Conservation (phyloP, 2,329 filamentous ascomycete species). For the Cladosporium sp. region DNA sequence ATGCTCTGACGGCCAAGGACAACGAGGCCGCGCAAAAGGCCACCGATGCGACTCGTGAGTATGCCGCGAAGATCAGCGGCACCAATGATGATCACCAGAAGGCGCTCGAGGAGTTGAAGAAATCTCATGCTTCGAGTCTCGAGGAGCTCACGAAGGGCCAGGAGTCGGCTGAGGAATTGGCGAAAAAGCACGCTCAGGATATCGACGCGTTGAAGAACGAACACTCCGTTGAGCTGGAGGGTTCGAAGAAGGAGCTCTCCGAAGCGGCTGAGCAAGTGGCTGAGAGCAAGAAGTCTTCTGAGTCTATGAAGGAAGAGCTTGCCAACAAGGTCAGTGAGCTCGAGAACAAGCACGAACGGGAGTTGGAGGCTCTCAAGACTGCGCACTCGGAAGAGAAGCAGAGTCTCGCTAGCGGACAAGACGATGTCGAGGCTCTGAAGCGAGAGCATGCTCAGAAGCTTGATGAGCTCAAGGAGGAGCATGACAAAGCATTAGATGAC, state of each 20-base stretch:
- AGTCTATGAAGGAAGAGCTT: conserved; percentile 10
- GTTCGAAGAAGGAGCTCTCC: neutral
- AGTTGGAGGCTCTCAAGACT: conserved; percentile 11
- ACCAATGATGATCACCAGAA: conserved; percentile 6
- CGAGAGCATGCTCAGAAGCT: neutral
- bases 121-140: conserved; percentile 15
- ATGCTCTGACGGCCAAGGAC: conserved; percentile 1
- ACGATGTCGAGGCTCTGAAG: neutral
- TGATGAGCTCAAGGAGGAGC: conserved; percentile 11
- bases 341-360: conserved; percentile 10
- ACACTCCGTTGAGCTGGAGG: conserved; percentile 10
- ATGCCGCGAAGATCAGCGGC: conserved; percentile 9
- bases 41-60: conserved; percentile 1
- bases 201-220: conserved; percentile 1
- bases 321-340: conserved; percentile 6
- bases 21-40: neutral
- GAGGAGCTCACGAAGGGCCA: conserved; percentile 9
- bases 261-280: neutral
- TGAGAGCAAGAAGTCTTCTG: conserved; percentile 10
- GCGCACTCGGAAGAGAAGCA: conserved; percentile 8
- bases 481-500: conserved; percentile 11
- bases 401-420: neutral
- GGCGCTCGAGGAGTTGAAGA: conserved; percentile 2
- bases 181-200: conserved; percentile 8
- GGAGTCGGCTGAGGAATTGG: conserved; percentile 13